Evolutionary conservation across 2,329 filamentous ascomycete species (phyloP), one percentile per base, ranked within the genome.

Genomic region (Ophiostoma tasmaniense): DNA sequence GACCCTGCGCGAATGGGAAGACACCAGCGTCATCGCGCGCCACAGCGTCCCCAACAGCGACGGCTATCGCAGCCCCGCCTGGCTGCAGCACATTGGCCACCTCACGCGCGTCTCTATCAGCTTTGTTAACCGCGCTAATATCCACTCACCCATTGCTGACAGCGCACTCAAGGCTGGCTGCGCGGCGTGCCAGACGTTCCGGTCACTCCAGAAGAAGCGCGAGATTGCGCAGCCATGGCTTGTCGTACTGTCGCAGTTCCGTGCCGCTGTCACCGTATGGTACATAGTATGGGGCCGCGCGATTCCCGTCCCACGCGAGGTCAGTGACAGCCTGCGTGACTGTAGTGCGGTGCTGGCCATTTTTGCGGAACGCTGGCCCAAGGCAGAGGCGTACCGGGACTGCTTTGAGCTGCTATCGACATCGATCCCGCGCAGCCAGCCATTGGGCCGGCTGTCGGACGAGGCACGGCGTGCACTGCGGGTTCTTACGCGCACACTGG

Each of bases 331-430:
- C 0, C 69, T 79, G n/a, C 70, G 77, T 25, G 76, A 77, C 8
- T 79, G 78, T 67, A 76, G 75, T 6, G 78, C 75, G 50, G 76
- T 77, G n/a, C 74, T 79, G 13, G 75, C 77, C 6, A 76, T 78
- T 22, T 75, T 78, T 68, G 76, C 77, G 0, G 77, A 78, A 67
- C 74, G 74, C 0, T 79, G 78, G 77, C 74, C 77, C 8, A 75
- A 77, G 68, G 76, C 77, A 0, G 76, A 78, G 28, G 77, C 75
- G 13, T 64, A 78, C 17, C 68, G 77, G n/a, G 77, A 79, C 66
- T 75, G 76, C 2, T 79, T 79, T 66, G 77, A 78, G 25, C 70
- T 77, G 2, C 71, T 79, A 7, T 73, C 75, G 1, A 52, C 66
- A 6, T 22, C 69, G 8, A 66, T 70, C 6, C 69, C 69, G 7